Base-by-base conservation (phyloP, 805 yeast species). In the Candida awuae region DNA sequence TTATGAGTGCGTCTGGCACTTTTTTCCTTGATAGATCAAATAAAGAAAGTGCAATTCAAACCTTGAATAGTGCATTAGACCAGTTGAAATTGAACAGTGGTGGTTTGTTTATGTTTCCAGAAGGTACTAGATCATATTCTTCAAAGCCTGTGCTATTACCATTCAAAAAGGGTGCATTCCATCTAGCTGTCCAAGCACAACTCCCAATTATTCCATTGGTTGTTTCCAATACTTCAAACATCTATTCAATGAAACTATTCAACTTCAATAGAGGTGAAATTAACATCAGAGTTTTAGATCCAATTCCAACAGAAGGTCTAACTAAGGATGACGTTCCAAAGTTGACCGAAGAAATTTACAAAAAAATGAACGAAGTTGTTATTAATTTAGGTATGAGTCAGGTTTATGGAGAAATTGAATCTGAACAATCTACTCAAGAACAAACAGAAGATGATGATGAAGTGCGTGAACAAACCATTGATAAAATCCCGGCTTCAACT, bases 141-240 rank as follows among this genome's bases (percentile, higher is more conserved):
- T 62, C 73, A 18, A 70, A 69, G 26, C 80, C 94, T 36, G 76
- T 70, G 4, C 63, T 92, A 57, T 69, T 86, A 35, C 94, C 95
- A 1, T 86, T 92, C 66, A 92, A 92, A 62, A 92, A 92, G 58
- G 99, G 99, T 39, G 97, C 97, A 0, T 92, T 92, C 77, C 97
- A 92, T 62, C 71, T 92, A 55, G 99, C 99, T 7, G 82, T 84
- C 46, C 95, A 87, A 62, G 94, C 94, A 6, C 77, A 76, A 30
- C 78, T 90, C 27, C 97, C 97, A 15, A 68, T 92, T 36, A 75
- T 92, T 18, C 98, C 99, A 8, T 67, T 83, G 36, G 94, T 85
- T 12, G 87, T 85, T 8, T 75, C 90, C 23, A 92, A 92, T 65
- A 84, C 94, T 38, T 78, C 94, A 4, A 71, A 76, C 22, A 59